A percentile compares a stretch with the other conserved stretches of the same genome.
Evolutionary conservation across 352 stramenopile species (phyloP).

Genomic region (Vaucheria bursata): DNA sequence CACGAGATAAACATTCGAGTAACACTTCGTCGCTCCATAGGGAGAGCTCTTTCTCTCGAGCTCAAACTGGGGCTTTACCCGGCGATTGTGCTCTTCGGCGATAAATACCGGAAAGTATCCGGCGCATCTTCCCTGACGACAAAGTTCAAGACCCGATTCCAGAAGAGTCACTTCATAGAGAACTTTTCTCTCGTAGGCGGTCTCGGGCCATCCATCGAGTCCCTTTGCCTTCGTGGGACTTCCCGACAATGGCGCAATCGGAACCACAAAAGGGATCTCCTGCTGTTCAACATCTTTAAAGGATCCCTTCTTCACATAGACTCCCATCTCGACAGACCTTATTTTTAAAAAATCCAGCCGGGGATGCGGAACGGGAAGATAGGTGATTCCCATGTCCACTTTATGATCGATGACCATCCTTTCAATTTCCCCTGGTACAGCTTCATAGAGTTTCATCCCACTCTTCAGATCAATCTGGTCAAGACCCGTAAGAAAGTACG

Average conservation of each 20-base stretch:
- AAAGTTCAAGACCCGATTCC: neutral
- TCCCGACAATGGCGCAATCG: neutral
- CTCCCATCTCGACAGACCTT: neutral
- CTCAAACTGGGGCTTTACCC: neutral
- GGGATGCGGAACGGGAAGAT: neutral
- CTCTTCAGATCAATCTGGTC: neutral
- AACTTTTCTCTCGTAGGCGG: neutral
- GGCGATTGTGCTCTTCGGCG: neutral
- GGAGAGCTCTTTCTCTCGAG: neutral
- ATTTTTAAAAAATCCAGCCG: neutral
- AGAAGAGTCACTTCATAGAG: neutral
- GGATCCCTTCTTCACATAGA: neutral
- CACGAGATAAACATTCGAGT: neutral
- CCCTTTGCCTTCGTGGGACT: neutral
- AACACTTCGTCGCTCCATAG: no score
- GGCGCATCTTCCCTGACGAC: neutral
- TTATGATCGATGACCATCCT: neutral
- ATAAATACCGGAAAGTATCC: neutral
- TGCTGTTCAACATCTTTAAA: neutral
- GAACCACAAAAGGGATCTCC: neutral
- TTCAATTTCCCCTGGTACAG: neutral
- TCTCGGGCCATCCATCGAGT: neutral
- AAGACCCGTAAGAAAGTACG: neutral
- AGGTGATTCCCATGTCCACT: neutral
- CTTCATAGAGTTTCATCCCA: neutral